These are phyloP conservation scores for Taxawa tesnikishii DNA, from an alignment of 2,329 filamentous ascomycete species.

Conservation along the genomic window DNA sequence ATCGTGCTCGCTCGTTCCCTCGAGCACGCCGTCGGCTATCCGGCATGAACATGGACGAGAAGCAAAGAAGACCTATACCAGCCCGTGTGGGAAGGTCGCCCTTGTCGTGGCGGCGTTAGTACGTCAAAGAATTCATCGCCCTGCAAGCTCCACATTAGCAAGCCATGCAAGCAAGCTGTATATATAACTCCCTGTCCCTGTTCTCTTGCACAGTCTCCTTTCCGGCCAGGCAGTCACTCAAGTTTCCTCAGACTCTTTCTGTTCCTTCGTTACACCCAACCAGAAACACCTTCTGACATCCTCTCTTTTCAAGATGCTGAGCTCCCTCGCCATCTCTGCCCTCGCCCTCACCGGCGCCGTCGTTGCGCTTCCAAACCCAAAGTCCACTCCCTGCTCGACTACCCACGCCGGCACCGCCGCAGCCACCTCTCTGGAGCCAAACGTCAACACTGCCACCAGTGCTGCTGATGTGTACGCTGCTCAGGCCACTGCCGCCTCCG, in stretches of 20 bases:
- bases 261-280: background rate
- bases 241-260: no score
- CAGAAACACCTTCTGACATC: background rate
- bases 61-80: background rate
- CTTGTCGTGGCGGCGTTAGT: background rate
- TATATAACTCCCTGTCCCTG: no score
- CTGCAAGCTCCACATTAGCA: no score
- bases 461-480: conserved; percentile 40
- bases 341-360: conserved; percentile 17
- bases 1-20: background rate
- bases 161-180: no score
- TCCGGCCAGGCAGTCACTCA: no score
- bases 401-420: no score
- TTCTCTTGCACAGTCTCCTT: no score
- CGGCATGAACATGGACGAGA: no score
- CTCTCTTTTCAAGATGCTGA: conserved; percentile 6
- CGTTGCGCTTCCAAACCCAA: no score
- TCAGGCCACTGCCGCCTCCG: conserved; percentile 47
- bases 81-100: background rate
- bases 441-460: conserved; percentile 36
- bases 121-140: no score
- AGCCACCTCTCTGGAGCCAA: conserved; percentile 9
- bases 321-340: conserved; percentile 12
- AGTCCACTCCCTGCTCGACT: no score
- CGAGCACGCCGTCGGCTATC: no score